Conservation (phyloP, 345 rosid genomes). For the Lumnitzera littorea region DNA sequence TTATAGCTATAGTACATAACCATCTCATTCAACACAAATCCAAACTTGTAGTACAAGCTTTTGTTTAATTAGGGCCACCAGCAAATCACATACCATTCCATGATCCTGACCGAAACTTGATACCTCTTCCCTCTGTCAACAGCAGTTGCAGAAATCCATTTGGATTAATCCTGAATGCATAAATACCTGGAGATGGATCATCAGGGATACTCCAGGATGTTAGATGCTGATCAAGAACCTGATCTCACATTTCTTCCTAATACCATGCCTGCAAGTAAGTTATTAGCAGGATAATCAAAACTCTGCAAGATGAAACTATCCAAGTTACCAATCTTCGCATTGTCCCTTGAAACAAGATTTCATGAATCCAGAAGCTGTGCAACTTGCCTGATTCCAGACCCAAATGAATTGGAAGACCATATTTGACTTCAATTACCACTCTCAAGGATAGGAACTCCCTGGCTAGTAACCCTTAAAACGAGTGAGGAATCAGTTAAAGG, state of each 20-base stretch:
- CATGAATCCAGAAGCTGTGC: conserved; percentile 40
- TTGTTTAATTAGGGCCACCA: conserved; percentile 26
- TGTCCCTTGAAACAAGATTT: conserved; percentile 32
- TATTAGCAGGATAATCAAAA: conserved; percentile 40
- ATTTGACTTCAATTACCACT: not conserved
- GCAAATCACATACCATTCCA: conserved; percentile 42
- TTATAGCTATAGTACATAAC: conserved; percentile 31
- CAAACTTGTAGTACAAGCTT: conserved; percentile 7
- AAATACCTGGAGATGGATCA: conserved; percentile 35
- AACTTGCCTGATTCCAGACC: conserved; percentile 6
- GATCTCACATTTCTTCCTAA: conserved; percentile 32
- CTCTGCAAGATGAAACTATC: conserved; percentile 43
- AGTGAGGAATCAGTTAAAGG: conserved; percentile 8
- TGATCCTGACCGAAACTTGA: conserved; percentile 25
- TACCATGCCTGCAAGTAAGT: conserved; percentile 40
- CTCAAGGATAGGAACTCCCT: conserved; percentile 4
- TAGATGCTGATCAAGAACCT: conserved; percentile 20
- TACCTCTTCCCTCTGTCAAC: conserved; percentile 10
- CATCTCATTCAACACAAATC: conserved; percentile 15
- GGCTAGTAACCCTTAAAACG: not conserved
- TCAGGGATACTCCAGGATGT: conserved; percentile 35
- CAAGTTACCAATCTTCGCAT: not conserved
- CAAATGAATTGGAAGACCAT: conserved; percentile 1
- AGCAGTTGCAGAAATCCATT: conserved; percentile 33
- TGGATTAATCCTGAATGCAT: conserved; percentile 13